Conservation (phyloP, 2,329 filamentous ascomycete genomes). For the Alternaria metachromatica region DNA sequence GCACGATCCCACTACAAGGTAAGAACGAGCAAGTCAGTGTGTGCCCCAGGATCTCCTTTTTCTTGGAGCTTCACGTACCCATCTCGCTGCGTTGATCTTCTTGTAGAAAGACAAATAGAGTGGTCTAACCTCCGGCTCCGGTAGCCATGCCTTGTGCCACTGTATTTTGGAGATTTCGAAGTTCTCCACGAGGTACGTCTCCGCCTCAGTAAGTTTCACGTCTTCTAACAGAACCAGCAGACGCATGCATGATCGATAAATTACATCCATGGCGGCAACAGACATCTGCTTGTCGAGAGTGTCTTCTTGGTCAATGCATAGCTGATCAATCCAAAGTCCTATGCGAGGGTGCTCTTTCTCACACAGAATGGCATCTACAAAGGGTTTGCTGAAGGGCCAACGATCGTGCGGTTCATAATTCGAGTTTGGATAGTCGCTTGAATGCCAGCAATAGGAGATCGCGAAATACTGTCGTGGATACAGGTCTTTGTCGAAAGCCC, state of each 20-base stretch:
- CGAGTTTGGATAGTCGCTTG: conserved; percentile 10
- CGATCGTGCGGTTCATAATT: conserved; percentile 11
- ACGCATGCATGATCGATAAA: conserved; percentile 22
- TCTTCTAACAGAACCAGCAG: conserved; percentile 22
- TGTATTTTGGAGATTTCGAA: background rate
- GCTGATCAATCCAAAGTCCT: conserved; percentile 29
- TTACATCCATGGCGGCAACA: conserved; percentile 26
- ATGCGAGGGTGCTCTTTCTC: conserved; percentile 20
- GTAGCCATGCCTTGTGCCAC: background rate
- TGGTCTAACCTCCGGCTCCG: background rate
- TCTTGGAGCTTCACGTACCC: background rate
- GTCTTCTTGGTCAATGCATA: conserved; percentile 20
- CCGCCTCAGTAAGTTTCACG: conserved; percentile 13
- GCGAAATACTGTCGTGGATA: conserved; percentile 25
- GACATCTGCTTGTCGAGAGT: conserved; percentile 14
- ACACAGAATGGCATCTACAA: conserved; percentile 22
- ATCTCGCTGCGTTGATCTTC: conserved; percentile 15
- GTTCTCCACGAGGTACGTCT: conserved; percentile 4
- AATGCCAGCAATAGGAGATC: conserved; percentile 26
- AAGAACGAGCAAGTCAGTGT: background rate
- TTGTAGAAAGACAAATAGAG: conserved; percentile 8
- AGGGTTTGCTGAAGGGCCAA: conserved; percentile 24
- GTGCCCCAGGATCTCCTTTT: background rate
- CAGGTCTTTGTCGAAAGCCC: conserved; percentile 13
- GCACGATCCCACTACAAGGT: conserved; percentile 14